Conservation (phyloP, 306 rosid genomes). For the Cucumis melo region DNA sequence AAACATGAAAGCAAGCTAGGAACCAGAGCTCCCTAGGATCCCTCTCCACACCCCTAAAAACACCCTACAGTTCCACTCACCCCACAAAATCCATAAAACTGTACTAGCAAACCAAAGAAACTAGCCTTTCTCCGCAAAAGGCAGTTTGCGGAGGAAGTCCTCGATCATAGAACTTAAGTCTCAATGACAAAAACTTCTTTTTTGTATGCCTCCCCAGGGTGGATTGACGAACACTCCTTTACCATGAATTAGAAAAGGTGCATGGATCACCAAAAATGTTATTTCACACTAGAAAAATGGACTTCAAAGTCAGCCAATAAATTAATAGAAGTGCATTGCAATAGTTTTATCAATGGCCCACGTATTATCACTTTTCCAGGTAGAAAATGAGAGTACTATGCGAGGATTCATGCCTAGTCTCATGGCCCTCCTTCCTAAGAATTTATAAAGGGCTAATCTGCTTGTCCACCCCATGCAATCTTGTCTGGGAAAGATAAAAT, state of each 20-base stretch:
- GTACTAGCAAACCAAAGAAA: no score
- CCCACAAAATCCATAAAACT: no score
- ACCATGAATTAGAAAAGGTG: no score
- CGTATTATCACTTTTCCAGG: not conserved
- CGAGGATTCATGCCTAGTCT: not conserved
- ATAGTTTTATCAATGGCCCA: not conserved
- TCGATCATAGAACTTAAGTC: no score
- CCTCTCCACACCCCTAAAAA: no score
- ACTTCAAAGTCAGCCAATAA: not conserved
- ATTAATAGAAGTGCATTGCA: not conserved
- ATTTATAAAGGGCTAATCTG: not conserved
- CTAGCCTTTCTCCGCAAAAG: no score
- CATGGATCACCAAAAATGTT: not conserved
- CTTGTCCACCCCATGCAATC: not conserved
- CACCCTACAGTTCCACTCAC: no score
- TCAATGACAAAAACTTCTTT: no score
- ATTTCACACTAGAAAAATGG: not conserved
- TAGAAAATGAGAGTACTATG: not conserved
- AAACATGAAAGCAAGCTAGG: no score
- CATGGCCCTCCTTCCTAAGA: not conserved
- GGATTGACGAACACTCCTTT: no score
- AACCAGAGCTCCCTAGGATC: no score
- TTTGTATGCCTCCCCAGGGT: no score
- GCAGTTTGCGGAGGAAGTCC: not conserved
- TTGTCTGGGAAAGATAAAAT: not conserved